Evolutionary conservation across 805 yeast species (phyloP), one percentile per base, ranked within the genome.

Genomic region (Hanseniaspora occidentalis): DNA sequence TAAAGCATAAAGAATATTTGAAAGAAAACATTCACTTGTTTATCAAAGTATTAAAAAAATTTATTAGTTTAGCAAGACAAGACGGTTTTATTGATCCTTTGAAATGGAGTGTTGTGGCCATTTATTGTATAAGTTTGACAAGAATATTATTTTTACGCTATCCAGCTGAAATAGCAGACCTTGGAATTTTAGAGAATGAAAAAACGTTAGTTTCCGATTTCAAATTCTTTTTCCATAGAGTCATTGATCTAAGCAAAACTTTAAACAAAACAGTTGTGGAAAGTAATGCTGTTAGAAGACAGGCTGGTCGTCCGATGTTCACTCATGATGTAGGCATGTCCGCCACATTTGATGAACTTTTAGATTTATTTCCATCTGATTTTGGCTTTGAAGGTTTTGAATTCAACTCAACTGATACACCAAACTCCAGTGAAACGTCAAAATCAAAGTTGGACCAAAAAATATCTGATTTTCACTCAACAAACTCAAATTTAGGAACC

Each of bases 11-110:
- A 26, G 29, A 37, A 1, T 41, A 34, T 18, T 37, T 41, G 14
- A 31, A 37, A 18, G 19, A 34, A 14, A 33, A 41, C 19, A 22
- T 33, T 13, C 17, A 37, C 7, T 14, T 22, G 13, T 21, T 41
- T 9, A 19, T 41, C n/a, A 22, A 37, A 19, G 31, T 27, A 8
- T 20, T 41, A 6, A 41, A 37, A 24, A 11, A 29, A n/a, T 3
- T 37, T 4, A 27, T 29, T 1, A 26, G 16, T 4, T 16, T 25
- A 4, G 6, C 35, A 3, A 29, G n/a, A 2, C 24, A 29, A 29
- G 22, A 13, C 17, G 40, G 44, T 1, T 41, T 37, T n/a, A 37
- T 41, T 21, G 41, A 41, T 37, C 36, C 41, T 6, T 25, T 41
- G 4, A 41, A 27, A 16, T 41, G 44, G 44, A 33, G 38, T 17